These are phyloP conservation scores for Magnaporthiopsis poae DNA, from an alignment of 2,329 filamentous ascomycete genomes.

Conservation along the genomic window DNA sequence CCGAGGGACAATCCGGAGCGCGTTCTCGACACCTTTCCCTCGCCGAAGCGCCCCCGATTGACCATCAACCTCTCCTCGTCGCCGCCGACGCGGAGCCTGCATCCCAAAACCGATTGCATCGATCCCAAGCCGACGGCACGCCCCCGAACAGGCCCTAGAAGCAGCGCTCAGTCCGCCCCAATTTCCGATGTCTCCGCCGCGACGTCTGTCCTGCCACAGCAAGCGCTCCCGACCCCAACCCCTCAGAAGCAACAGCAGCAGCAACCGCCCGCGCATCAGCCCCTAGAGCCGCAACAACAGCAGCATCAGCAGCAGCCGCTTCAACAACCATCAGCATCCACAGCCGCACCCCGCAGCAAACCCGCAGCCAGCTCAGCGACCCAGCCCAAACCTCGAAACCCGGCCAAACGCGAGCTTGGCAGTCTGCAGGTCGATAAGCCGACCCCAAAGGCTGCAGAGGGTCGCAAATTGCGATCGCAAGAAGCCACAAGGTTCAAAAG, in stretches of 20 bases:
- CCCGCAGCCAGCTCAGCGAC: conserved; percentile 33
- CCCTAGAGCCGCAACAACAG: conserved; percentile 1
- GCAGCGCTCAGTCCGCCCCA: not conserved
- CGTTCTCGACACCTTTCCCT: conserved; percentile 3
- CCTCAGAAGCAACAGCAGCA: not conserved
- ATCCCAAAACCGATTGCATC: not conserved
- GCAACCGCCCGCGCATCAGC: conserved; percentile 4
- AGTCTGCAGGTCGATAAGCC: conserved; percentile 37
- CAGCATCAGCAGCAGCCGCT: not conserved
- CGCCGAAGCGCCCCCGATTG: conserved; percentile 5
- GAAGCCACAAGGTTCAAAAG: conserved; percentile 81
- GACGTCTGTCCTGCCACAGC: not conserved
- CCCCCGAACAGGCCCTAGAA: not conserved
- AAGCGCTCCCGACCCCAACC: not conserved
- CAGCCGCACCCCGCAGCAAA: conserved; percentile 3
- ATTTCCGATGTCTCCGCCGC: not conserved
- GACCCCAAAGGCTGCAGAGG: conserved; percentile 40
- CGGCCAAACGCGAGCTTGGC: conserved; percentile 51
- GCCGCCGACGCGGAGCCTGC: not conserved
- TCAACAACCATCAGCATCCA: conserved; percentile 5
- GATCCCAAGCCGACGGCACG: not conserved
- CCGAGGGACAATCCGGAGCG: conserved; percentile 3
- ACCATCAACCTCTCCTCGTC: conserved; percentile 7
- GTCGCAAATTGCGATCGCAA: conserved; percentile 73
- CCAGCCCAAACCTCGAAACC: conserved; percentile 50